A percentile compares a stretch with the other conserved stretches of the same genome.
Conservation (phyloP, 164 flowering plant genomes). For the Sextonia rubra region DNA sequence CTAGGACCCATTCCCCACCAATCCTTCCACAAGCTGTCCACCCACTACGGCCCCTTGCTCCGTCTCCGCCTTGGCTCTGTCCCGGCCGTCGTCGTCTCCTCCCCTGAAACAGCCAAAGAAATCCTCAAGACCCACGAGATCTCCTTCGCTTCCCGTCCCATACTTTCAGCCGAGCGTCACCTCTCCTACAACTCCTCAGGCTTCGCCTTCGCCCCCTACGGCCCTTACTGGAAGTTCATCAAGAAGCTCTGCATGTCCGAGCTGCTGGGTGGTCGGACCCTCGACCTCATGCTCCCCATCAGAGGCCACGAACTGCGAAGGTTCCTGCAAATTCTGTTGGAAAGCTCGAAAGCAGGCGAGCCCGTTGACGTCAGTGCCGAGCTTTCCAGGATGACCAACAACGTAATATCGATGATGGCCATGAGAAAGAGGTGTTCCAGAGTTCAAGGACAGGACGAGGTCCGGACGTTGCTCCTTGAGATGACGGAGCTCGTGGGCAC, state of each 20-base stretch:
- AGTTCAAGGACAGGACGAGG: conserved; percentile 24
- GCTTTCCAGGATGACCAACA: conserved; percentile 34
- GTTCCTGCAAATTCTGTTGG: conserved; percentile 18
- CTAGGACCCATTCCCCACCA: conserved; percentile 43
- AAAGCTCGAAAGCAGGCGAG: conserved; percentile 16
- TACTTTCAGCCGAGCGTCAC: conserved; percentile 23
- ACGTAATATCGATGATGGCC: conserved; percentile 44
- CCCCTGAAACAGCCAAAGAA: conserved; percentile 38
- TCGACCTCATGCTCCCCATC: conserved; percentile 23
- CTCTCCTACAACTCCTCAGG: conserved; percentile 33
- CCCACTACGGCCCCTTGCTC: conserved; percentile 45
- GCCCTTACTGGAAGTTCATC: conserved; percentile 60
- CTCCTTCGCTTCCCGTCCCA: conserved; percentile 31
- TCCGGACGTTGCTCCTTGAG: conserved; percentile 28
- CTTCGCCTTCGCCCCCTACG: conserved; percentile 48
- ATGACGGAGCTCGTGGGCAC: conserved; percentile 33
- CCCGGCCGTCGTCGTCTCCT: conserved; percentile 36
- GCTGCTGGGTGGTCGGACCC: conserved; percentile 36
- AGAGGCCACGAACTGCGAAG: conserved; percentile 25
- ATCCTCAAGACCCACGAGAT: conserved; percentile 44
- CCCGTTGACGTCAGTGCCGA: conserved; percentile 33
- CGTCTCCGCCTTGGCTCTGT: conserved; percentile 43
- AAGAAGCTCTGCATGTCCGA: conserved; percentile 44
- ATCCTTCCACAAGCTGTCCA: conserved; percentile 35
- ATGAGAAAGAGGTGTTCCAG: conserved; percentile 31